A percentile compares a stretch with the other conserved stretches of the same genome.
Evolutionary conservation across 257 asterid species (phyloP).

Genomic region (Mentha longifolia): DNA sequence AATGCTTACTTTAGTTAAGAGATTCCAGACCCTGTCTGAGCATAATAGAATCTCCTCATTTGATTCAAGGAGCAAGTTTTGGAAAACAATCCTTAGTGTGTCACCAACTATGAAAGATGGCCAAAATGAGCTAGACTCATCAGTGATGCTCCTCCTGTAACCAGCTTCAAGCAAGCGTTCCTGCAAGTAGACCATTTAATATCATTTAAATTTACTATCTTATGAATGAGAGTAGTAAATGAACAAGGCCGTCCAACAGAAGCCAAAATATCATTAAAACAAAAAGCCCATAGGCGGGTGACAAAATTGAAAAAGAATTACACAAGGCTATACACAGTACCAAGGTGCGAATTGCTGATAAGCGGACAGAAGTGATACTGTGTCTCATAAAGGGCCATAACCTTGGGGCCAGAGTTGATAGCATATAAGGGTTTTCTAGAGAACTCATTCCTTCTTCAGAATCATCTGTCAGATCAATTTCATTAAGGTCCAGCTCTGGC

Average conservation of each 20-base stretch:
- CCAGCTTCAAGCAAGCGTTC: slow-evolving; percentile 99
- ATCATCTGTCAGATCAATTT: slow-evolving; percentile 56
- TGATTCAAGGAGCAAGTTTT: slow-evolving; percentile 94
- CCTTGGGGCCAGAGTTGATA: slow-evolving; percentile 91
- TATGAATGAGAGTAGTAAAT: slow-evolving; percentile 25
- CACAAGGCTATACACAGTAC: slow-evolving; percentile 39
- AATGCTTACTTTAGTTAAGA: slow-evolving; percentile 72
- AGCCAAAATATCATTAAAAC: background rate
- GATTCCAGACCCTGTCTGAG: slow-evolving; percentile 96
- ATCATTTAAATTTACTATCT: background rate
- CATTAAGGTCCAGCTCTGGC: slow-evolving; percentile 83
- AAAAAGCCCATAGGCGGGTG: background rate
- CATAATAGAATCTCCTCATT: slow-evolving; percentile 85
- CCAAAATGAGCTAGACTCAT: slow-evolving; percentile 80
- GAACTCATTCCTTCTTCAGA: slow-evolving; percentile 68
- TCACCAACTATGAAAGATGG: slow-evolving; percentile 96
- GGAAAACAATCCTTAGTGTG: slow-evolving; percentile 95
- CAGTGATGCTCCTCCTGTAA: slow-evolving; percentile 66
- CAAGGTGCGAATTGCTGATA: slow-evolving; percentile 97
- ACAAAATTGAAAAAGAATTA: slow-evolving; percentile 14
- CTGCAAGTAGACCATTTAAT: slow-evolving; percentile 51
- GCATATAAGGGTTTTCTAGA: slow-evolving; percentile 74
- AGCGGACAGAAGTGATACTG: slow-evolving; percentile 93
- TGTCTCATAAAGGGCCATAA: slow-evolving; percentile 99
- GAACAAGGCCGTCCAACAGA: slow-evolving; percentile 20